Percentiles rank a stretch among this genome's conserved stretches.
Conservation (phyloP, 1,284 basidiomycete genomes). For the Tausonia pullulans region DNA sequence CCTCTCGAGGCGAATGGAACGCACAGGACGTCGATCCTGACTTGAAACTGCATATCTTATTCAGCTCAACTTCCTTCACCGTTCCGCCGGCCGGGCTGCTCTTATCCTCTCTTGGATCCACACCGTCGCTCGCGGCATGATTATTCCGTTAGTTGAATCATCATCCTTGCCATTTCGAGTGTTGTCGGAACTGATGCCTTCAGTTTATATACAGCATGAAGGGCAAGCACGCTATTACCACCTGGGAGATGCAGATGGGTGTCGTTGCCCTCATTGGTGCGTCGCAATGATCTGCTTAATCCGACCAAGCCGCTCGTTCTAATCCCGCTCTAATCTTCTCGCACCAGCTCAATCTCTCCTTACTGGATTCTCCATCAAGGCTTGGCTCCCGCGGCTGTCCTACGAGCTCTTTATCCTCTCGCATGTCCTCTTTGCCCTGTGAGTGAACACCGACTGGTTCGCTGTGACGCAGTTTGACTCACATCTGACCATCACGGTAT, state of each 20-base stretch:
- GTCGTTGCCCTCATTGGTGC: conserved; percentile 21
- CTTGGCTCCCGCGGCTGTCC: conserved; percentile 18
- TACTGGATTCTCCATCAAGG: too few species aligned
- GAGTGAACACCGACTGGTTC: background rate
- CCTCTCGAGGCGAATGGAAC: background rate
- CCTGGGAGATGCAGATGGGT: background rate
- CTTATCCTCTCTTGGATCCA: conserved; percentile 28
- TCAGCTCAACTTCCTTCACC: conserved; percentile 37
- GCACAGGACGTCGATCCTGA: background rate
- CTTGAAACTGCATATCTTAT: too few species aligned
- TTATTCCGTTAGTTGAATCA: background rate
- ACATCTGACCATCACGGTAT: too few species aligned
- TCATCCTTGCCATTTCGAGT: too few species aligned
- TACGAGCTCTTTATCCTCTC: conserved; percentile 43
- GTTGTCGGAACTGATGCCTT: too few species aligned
- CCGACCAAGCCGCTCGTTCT: too few species aligned
- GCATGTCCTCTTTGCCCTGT: conserved; percentile 37
- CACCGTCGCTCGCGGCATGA: background rate
- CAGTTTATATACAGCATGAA: too few species aligned
- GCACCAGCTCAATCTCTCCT: too few species aligned
- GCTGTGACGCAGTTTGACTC: too few species aligned
- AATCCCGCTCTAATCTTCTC: too few species aligned
- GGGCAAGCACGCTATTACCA: too few species aligned
- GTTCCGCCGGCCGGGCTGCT: conserved; percentile 30
- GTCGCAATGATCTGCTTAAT: too few species aligned